Conservation (phyloP, 768 basidiomycete species). For the Pulveroboletus sp. region DNA sequence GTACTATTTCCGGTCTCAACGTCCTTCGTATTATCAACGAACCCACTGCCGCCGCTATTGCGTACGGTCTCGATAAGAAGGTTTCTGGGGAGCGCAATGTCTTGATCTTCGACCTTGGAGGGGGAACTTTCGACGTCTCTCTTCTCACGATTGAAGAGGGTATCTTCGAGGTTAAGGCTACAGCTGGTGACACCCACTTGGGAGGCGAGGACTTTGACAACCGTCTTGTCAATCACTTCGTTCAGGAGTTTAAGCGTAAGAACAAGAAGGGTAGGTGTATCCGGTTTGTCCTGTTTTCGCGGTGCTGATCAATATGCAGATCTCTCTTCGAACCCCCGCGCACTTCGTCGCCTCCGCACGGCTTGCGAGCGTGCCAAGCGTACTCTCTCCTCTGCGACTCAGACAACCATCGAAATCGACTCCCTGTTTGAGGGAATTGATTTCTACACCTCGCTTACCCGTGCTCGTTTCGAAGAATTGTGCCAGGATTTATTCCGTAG, state of each 20-base stretch:
- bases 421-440: constrained; percentile 97
- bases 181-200: constrained; percentile 96
- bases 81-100: constrained; percentile 88
- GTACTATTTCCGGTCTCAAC: constrained; percentile 89
- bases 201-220: constrained; percentile 99
- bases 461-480: constrained; percentile 95
- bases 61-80: constrained; percentile 98
- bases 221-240: constrained; percentile 95
- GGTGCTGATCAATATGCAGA: constrained; percentile 42
- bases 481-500: constrained; percentile 94
- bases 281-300: rapidly evolving
- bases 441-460: constrained; percentile 97
- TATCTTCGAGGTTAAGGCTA: constrained; percentile 98
- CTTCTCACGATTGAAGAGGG: constrained; percentile 95
- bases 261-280: constrained; percentile 85
- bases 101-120: constrained; percentile 96
- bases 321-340: constrained; percentile 87
- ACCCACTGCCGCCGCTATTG: constrained; percentile 96
- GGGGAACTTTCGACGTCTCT: constrained; percentile 98
- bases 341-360: constrained; percentile 94
- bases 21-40: constrained; percentile 99
- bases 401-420: constrained; percentile 97
- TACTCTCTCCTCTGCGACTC: constrained; percentile 93
- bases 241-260: constrained; percentile 96
- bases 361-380: constrained; percentile 99